A percentile compares a stretch with the other conserved stretches of the same genome.
These are phyloP conservation scores for Boletus smithii DNA, from an alignment of 1,284 basidiomycete genomes.

Conservation along the genomic window DNA sequence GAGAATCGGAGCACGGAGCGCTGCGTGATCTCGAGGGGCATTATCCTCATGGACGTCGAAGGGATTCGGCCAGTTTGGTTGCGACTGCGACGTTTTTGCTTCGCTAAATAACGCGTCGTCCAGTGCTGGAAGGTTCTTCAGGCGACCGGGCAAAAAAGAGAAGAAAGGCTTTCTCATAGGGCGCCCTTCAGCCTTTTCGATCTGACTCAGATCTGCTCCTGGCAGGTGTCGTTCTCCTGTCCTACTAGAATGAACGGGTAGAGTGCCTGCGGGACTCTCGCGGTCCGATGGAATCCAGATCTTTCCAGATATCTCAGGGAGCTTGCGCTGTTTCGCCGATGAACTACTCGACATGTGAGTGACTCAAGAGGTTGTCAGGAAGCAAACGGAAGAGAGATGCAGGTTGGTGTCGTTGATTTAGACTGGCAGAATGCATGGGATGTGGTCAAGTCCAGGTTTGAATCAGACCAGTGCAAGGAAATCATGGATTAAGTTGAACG, in stretches of 20 bases:
- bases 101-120: constrained; percentile 28
- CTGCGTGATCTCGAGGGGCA: constrained; percentile 16
- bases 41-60: constrained; percentile 23
- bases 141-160: constrained; percentile 17
- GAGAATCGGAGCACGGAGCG: constrained; percentile 8
- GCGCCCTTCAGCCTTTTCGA: constrained; percentile 6
- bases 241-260: constrained; percentile 1
- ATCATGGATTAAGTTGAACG: too few relatives aligned
- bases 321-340: constrained; percentile 11
- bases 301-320: constrained; percentile 2
- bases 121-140: constrained; percentile 16
- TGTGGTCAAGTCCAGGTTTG: constrained; percentile 9
- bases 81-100: constrained; percentile 27
- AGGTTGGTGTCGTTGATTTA: not conserved
- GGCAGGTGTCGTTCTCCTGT: not conserved
- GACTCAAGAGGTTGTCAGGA: not conserved
- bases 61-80: constrained; percentile 26
- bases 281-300: not conserved
- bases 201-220: not conserved
- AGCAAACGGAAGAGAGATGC: too few relatives aligned
- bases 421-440: not conserved
- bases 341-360: constrained; percentile 10
- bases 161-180: constrained; percentile 9
- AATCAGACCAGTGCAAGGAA: constrained; percentile 16
- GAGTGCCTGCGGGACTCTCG: not conserved